phyloP scores from a whole-genome alignment of 495 filamentous ascomycete genomes.

The Hypoxylon trugodes region DNA sequence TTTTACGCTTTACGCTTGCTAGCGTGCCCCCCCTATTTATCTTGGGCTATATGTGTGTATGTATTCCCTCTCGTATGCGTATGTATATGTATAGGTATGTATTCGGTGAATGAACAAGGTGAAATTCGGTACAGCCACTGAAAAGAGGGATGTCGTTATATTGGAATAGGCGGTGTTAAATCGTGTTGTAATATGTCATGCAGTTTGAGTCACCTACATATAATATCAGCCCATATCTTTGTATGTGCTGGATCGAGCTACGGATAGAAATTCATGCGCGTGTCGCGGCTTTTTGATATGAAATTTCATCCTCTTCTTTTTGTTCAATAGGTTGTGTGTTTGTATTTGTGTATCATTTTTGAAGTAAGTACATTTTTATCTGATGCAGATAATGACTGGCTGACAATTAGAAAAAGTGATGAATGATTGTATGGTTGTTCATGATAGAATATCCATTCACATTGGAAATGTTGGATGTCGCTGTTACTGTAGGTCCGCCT shows the following conservation, averaged over 20 bases:
- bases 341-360: no score
- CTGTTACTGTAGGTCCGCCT: no score
- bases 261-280: conserved; percentile 23
- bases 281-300: neutral
- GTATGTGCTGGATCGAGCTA: conserved; percentile 20
- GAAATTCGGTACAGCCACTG: neutral
- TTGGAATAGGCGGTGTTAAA: conserved; percentile 25
- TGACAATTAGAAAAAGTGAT: no score
- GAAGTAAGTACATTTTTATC: no score
- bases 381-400: no score
- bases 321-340: neutral
- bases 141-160: conserved; percentile 14
- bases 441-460: no score
- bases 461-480: no score
- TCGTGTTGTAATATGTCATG: conserved; percentile 24
- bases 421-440: no score
- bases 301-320: conserved; percentile 6
- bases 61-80: no score
- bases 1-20: conserved; percentile 9
- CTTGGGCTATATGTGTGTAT: no score
- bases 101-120: neutral
- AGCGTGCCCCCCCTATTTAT: conserved; percentile 24
- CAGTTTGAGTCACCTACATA: conserved; percentile 17
- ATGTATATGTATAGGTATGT: no score
- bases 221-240: conserved; percentile 31